Conservation (phyloP, 257 asterid species). For the Verbena officinalis region DNA sequence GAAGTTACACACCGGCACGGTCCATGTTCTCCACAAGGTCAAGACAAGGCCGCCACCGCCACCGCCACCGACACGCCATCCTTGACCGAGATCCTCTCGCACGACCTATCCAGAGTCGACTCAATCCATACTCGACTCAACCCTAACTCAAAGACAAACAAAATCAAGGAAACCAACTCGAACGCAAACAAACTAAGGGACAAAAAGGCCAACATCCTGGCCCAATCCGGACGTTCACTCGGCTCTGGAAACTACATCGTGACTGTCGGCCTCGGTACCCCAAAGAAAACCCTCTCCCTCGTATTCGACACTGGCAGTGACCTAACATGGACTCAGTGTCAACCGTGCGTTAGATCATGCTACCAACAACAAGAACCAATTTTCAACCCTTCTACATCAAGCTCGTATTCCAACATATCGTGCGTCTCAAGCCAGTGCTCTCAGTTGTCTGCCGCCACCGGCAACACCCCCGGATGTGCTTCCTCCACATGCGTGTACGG, state of each 20-base stretch:
- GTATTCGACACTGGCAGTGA: constrained; percentile 86
- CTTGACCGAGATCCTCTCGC: constrained; percentile 47
- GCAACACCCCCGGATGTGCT: constrained; percentile 45
- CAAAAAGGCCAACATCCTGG: constrained; percentile 45
- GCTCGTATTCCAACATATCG: constrained; percentile 53
- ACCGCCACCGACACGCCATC: constrained; percentile 29
- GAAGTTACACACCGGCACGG: constrained; percentile 57
- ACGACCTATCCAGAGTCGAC: constrained; percentile 56
- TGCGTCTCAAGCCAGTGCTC: constrained; percentile 53
- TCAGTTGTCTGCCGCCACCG: constrained; percentile 46
- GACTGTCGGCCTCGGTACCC: constrained; percentile 68
- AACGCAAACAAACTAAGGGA: background rate
- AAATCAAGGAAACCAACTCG: constrained; percentile 4
- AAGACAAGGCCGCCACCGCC: constrained; percentile 19
- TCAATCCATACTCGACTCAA: constrained; percentile 49
- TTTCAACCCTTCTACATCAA: constrained; percentile 54
- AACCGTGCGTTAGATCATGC: constrained; percentile 59
- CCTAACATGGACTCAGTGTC: constrained; percentile 87
- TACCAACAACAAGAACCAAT: constrained; percentile 62
- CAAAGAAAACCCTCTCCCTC: constrained; percentile 41
- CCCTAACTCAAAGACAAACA: constrained; percentile 7
- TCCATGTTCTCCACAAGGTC: constrained; percentile 46
- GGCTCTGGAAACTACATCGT: constrained; percentile 71
- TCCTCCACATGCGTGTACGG: constrained; percentile 52
- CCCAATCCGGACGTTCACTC: constrained; percentile 46